Conservation (phyloP, 2,329 filamentous ascomycete species). For the Diaporthe velutina region DNA sequence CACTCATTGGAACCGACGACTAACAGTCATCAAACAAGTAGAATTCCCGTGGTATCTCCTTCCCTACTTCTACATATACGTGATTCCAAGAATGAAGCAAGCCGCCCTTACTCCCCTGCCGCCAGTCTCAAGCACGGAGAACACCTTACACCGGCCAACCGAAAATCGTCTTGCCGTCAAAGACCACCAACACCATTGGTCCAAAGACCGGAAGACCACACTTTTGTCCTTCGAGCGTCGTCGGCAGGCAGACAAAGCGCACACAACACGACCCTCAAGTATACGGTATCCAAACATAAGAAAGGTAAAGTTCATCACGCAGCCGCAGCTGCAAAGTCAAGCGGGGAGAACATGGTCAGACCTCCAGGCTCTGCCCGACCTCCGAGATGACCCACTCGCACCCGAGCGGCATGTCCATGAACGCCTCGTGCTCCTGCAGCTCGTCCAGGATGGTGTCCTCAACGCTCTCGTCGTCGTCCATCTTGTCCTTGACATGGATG, state of each 20-base stretch:
- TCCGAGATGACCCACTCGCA: constrained; percentile 83
- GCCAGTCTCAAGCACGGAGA: neutral
- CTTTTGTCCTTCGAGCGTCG: neutral
- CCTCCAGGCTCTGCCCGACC: constrained; percentile 70
- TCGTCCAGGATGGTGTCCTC: constrained; percentile 78
- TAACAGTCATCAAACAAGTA: neutral
- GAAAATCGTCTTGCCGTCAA: neutral
- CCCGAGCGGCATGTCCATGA: constrained; percentile 71
- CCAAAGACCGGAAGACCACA: neutral
- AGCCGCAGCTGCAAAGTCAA: neutral
- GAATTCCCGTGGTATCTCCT: constrained; percentile 36
- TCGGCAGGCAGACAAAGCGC: neutral
- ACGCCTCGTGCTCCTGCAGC: constrained; percentile 73
- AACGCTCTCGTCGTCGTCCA: constrained; percentile 77
- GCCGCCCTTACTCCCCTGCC: neutral
- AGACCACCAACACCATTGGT: constrained; percentile 1
- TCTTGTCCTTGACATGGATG: constrained; percentile 92
- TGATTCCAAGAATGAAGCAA: neutral
- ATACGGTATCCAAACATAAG: neutral
- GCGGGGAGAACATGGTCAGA: constrained; percentile 49
- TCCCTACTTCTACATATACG: constrained; percentile 3
- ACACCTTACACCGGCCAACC: neutral
- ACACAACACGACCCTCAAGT: neutral
- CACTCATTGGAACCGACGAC: neutral
- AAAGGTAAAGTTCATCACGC: neutral